Evolutionary conservation across 768 basidiomycete species (phyloP).

Genomic region (Psilocybe azurescens): DNA sequence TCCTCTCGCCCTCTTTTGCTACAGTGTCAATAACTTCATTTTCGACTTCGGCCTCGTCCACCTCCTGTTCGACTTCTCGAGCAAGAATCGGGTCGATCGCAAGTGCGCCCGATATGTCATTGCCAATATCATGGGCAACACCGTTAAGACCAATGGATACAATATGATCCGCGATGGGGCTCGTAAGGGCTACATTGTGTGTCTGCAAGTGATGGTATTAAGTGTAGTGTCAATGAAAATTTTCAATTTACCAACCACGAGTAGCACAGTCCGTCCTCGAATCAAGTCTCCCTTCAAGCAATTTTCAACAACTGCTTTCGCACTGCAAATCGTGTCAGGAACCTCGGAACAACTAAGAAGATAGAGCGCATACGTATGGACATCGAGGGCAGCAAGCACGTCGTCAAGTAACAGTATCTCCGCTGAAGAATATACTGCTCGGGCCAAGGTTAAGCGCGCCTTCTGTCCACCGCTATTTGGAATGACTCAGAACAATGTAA

Average conservation of each 20-base stretch:
- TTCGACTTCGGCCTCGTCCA: constrained; percentile 28
- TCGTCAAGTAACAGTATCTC: constrained; percentile 75
- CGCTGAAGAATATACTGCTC: constrained; percentile 54
- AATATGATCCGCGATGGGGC: constrained; percentile 60
- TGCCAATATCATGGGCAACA: constrained; percentile 44
- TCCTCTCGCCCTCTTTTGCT: constrained; percentile 27
- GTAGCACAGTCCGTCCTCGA: constrained; percentile 78
- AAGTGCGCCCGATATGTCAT: constrained; percentile 54
- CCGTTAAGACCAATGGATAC: constrained; percentile 63
- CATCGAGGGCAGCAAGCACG: constrained; percentile 67
- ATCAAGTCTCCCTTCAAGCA: constrained; percentile 84
- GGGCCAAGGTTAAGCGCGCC: constrained; percentile 52
- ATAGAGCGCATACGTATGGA: constrained; percentile 25
- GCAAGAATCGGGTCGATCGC: constrained; percentile 37
- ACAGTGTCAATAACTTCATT: constrained; percentile 32
- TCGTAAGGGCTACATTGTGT: constrained; percentile 56
- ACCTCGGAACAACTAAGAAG: background rate
- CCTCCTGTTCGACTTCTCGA: constrained; percentile 33
- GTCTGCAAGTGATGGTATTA: constrained; percentile 34
- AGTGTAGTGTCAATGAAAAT: background rate
- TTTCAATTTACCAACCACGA: constrained; percentile 58
- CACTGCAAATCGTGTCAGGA: constrained; percentile 57
- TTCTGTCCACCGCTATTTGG: constrained; percentile 49
- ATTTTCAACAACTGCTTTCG: constrained; percentile 79
- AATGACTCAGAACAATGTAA: background rate